A percentile compares a stretch with the other conserved stretches of the same genome.
phyloP scores from a whole-genome alignment of 495 filamentous ascomycete genomes.

The Letharia lupina region DNA sequence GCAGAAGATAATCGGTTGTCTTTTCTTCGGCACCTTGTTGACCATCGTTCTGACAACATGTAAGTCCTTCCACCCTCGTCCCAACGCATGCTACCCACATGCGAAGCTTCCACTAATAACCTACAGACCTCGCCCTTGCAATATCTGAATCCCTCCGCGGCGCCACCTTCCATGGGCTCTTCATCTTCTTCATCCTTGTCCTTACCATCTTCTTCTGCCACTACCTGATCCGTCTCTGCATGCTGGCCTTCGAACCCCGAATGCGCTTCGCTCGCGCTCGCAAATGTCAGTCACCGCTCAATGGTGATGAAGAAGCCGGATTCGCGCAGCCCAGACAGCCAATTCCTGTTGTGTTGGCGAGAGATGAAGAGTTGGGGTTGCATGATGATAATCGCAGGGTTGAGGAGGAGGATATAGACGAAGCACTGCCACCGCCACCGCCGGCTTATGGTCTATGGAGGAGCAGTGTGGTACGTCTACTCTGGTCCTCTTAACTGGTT shows the following conservation, averaged over 20 bases:
- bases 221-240: conserved; percentile 61
- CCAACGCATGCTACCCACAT: neutral
- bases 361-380: conserved; percentile 52
- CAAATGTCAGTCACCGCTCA: neutral
- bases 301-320: conserved; percentile 39
- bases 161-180: conserved; percentile 61
- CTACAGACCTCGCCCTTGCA: conserved; percentile 58
- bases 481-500: neutral
- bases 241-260: conserved; percentile 41
- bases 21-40: conserved; percentile 48
- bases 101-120: conserved; percentile 20
- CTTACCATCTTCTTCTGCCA: conserved; percentile 74
- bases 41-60: conserved; percentile 49
- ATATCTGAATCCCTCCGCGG: conserved; percentile 46
- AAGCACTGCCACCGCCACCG: conserved; percentile 43
- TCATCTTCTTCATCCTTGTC: conserved; percentile 65
- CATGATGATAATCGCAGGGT: conserved; percentile 9
- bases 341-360: conserved; percentile 52
- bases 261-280: conserved; percentile 2
- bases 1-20: conserved; percentile 48
- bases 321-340: conserved; percentile 55
- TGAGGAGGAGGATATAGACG: conserved; percentile 7
- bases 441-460: conserved; percentile 87
- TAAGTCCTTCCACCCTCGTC: conserved; percentile 31
- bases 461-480: conserved; percentile 59